Conservation (phyloP, 306 rosid species). For the Pyrus pyrifolia region DNA sequence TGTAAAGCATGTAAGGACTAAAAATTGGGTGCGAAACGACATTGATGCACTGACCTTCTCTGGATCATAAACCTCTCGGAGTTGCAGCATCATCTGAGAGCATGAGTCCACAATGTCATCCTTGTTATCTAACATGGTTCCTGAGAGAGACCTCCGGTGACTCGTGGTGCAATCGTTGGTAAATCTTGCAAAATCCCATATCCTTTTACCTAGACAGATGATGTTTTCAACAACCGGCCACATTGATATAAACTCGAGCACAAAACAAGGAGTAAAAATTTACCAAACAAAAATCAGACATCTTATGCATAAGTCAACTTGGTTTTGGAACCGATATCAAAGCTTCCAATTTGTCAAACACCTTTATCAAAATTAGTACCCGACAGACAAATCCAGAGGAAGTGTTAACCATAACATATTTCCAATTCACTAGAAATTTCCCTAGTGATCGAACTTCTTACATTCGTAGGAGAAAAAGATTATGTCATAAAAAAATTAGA, state of each 20-base stretch:
- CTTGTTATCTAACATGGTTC: slow-evolving; percentile 60
- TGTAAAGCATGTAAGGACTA: neutral
- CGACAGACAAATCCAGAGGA: neutral
- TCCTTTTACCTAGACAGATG: slow-evolving; percentile 52
- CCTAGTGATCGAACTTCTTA: neutral
- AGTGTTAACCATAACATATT: neutral
- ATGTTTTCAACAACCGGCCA: neutral
- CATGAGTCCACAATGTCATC: slow-evolving; percentile 72
- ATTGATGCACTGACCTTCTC: slow-evolving; percentile 51
- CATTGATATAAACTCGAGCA: neutral
- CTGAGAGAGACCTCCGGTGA: slow-evolving; percentile 44
- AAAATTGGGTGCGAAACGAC: neutral
- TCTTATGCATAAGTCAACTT: neutral
- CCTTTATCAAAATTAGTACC: neutral
- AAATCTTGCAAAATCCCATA: slow-evolving; percentile 65
- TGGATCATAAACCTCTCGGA: slow-evolving; percentile 72
- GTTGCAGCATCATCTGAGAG: slow-evolving; percentile 79
- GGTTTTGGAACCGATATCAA: neutral
- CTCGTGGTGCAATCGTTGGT: slow-evolving; percentile 59
- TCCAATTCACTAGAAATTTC: neutral
- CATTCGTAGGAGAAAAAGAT: neutral
- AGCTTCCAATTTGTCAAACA: neutral
- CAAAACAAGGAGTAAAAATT: neutral
- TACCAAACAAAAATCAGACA: neutral
- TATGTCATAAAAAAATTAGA: neutral